phyloP scores from a whole-genome alignment of 2,329 filamentous ascomycete species.

The Trichoderma sp. region DNA sequence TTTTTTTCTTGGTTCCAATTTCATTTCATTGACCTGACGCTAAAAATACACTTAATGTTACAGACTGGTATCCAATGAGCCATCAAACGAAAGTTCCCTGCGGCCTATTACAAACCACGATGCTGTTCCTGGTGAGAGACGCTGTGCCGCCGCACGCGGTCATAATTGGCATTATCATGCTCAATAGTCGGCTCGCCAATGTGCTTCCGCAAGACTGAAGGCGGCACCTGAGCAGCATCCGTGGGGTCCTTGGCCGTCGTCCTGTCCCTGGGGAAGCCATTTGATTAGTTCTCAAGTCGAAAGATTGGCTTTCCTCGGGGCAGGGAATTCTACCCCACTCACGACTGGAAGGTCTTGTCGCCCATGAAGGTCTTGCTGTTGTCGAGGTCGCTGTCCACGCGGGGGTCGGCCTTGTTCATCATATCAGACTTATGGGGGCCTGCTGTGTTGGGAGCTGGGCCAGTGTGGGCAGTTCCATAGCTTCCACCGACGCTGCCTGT shows the following conservation, averaged over 20 bases:
- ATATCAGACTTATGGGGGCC: conserved; percentile 51
- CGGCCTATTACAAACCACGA: conserved; percentile 42
- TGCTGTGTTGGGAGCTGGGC: conserved; percentile 36
- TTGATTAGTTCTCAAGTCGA: not conserved
- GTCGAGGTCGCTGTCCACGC: conserved; percentile 56
- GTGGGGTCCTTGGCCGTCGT: conserved; percentile 44
- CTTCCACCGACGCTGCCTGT: conserved; percentile 26
- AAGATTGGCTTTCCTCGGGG: not conserved
- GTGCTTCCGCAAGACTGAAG: conserved; percentile 50
- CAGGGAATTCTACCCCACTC: conserved; percentile 27
- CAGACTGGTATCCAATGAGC: not conserved
- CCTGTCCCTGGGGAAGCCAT: not conserved
- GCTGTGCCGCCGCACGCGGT: conserved; percentile 47
- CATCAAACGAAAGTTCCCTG: not conserved
- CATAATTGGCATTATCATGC: conserved; percentile 44
- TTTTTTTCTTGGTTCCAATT: not conserved
- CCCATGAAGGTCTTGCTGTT: conserved; percentile 53
- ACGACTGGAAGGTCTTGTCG: conserved; percentile 48
- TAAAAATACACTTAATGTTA: conserved; percentile 12
- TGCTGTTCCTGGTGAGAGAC: conserved; percentile 49
- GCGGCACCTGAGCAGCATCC: conserved; percentile 57
- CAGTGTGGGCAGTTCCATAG: conserved; percentile 26
- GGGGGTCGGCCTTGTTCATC: conserved; percentile 55
- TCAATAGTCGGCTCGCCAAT: conserved; percentile 46
- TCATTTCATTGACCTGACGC: conserved; percentile 4